phyloP scores from a whole-genome alignment of 2,329 filamentous ascomycete species.

The Sphaerulina populicola region DNA sequence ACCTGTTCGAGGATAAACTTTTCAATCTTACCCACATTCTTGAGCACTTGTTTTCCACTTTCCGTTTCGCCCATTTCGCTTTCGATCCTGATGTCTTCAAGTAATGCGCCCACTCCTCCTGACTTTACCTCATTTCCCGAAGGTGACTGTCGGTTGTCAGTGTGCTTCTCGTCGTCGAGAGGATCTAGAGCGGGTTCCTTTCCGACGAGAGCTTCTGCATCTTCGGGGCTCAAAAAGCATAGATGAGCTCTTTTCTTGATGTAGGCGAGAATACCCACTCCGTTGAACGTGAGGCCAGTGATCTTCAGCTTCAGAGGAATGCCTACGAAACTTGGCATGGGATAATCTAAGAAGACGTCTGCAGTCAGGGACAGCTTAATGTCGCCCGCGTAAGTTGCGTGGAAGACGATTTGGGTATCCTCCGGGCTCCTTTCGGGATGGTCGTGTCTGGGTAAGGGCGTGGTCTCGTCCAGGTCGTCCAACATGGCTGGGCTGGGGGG shows the following conservation, averaged over 20 bases:
- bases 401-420: conserved; percentile 86
- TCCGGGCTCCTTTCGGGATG: conserved; percentile 69
- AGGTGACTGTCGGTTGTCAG: not conserved
- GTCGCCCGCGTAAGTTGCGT: conserved; percentile 81
- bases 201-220: conserved; percentile 62
- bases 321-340: conserved; percentile 95
- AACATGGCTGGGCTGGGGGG: conserved; percentile 14
- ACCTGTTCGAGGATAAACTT: conserved; percentile 96
- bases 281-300: conserved; percentile 89
- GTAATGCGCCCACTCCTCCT: conserved; percentile 53
- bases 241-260: conserved; percentile 86
- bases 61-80: conserved; percentile 94
- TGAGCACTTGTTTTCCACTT: conserved; percentile 84
- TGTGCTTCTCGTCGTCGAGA: conserved; percentile 23
- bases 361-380: conserved; percentile 82
- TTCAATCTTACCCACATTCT: conserved; percentile 98
- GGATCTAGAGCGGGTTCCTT: conserved; percentile 34
- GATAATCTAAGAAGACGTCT: conserved; percentile 93
- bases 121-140: conserved; percentile 17
- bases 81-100: conserved; percentile 91
- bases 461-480: conserved; percentile 23
- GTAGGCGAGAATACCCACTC: conserved; percentile 83
- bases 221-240: conserved; percentile 87
- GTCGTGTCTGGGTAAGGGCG: conserved; percentile 40
- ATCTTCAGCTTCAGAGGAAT: conserved; percentile 92